A percentile compares a stretch with the other conserved stretches of the same genome.
Conservation (phyloP, 768 basidiomycete species). For the Pleurotus cornucopiae region DNA sequence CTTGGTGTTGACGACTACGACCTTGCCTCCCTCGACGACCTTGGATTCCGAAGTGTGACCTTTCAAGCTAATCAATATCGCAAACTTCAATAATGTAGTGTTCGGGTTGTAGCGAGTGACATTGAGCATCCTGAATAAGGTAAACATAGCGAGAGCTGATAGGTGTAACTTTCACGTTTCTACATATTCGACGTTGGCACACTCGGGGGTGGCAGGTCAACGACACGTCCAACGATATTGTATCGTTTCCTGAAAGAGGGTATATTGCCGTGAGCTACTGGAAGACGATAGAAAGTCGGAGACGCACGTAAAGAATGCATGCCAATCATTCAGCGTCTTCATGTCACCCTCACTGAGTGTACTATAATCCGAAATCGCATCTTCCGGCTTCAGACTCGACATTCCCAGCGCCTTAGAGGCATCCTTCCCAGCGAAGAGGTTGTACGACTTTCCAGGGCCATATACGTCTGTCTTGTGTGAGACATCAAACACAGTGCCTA, state of each 20-base stretch:
- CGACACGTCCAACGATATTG: conserved; percentile 77
- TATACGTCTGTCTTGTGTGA: conserved; percentile 83
- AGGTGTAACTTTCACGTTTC: neutral
- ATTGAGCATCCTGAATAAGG: too few relatives aligned
- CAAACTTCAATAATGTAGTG: too few relatives aligned
- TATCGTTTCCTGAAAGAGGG: conserved; percentile 66
- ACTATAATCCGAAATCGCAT: conserved; percentile 88
- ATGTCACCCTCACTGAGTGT: conserved; percentile 62
- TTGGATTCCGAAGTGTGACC: too few relatives aligned
- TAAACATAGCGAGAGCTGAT: neutral
- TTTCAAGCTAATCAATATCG: too few relatives aligned
- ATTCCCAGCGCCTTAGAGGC: conserved; percentile 85
- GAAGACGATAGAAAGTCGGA: neutral
- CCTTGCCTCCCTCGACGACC: too few relatives aligned
- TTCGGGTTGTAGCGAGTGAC: too few relatives aligned
- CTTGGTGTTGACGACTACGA: too few relatives aligned
- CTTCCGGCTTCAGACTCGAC: conserved; percentile 81
- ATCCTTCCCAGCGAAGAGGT: conserved; percentile 91
- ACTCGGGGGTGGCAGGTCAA: conserved; percentile 39
- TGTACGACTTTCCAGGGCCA: conserved; percentile 74
- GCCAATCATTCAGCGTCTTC: conserved; percentile 88
- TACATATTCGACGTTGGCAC: conserved; percentile 12
- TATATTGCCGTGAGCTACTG: neutral
- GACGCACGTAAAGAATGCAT: conserved; percentile 80
- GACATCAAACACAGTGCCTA: conserved; percentile 91